A percentile compares a stretch with the other conserved stretches of the same genome.
phyloP scores from a whole-genome alignment of 768 basidiomycete species.

The Guyanaporus albipodus region DNA sequence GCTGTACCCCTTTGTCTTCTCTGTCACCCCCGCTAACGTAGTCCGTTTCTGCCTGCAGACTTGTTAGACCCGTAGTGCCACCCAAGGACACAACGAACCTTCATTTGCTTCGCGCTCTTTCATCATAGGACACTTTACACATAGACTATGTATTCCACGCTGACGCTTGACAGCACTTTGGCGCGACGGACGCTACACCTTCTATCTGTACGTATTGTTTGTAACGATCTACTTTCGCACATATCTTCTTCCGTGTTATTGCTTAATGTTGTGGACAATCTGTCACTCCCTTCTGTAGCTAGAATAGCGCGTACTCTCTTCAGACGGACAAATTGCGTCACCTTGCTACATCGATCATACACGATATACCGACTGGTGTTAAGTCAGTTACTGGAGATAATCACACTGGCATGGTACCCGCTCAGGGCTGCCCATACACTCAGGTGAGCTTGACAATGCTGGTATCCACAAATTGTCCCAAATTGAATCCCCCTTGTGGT shows the following conservation, averaged over 20 bases:
- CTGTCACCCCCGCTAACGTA: background rate
- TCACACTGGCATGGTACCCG: too few relatives aligned
- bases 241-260: constrained; percentile 8
- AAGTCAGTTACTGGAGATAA: too few relatives aligned
- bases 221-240: constrained; percentile 1
- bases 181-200: constrained; percentile 14
- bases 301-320: background rate
- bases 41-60: constrained; percentile 15
- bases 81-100: constrained; percentile 21
- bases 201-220: constrained; percentile 12
- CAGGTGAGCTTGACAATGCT: constrained; percentile 50
- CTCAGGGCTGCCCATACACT: constrained; percentile 6
- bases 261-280: constrained; percentile 16
- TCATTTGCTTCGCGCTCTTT: constrained; percentile 17
- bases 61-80: constrained; percentile 21
- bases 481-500: constrained; percentile 51
- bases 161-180: constrained; percentile 1
- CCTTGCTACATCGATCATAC: background rate
- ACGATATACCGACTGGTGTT: too few relatives aligned
- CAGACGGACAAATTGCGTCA: background rate
- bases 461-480: constrained; percentile 54
- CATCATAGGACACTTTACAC: constrained; percentile 19
- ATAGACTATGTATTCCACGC: constrained; percentile 17
- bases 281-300: constrained; percentile 1
- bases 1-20: constrained; percentile 12